Evolutionary conservation across 2,329 filamentous ascomycete species (phyloP), one percentile per base, ranked within the genome.

Genomic region (Pseudopithomyces maydicus): DNA sequence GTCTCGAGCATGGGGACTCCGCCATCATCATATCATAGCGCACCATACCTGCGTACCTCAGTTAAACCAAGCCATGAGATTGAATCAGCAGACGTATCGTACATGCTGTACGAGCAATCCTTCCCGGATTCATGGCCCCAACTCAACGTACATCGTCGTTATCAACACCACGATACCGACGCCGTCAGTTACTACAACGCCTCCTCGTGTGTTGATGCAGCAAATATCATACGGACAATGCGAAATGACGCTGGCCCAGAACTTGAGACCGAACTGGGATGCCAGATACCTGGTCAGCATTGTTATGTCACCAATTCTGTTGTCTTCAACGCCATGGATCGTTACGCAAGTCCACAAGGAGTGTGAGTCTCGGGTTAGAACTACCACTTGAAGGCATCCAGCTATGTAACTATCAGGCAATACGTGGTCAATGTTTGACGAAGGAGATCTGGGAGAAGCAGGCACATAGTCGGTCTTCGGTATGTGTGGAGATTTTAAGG

Each of bases 161-260:
- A 45, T 22, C 43, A 47, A 20, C 52, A 51, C 38, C 63, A 63
- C 39, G 49, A 57, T 15, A 39, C 61, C 20, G 57, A 67, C 14
- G 55, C 63, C 12, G 41, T 50, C 19, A 49, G 57, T 14, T 68
- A 71, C 56, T 72, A 69, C 55, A 70, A 62, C 52, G 65, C 65
- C 1, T 63, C 73, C 1, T 77, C 76, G 0, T 78, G 74, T 51
- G 65, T 78, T 17, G 72, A 76, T 56, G 79, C 79, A 17, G 74
- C 79, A 11, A 77, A 79, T 46, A 77, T 81, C 41, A 80, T 82
- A 29, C 74, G 78, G 14, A 75, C 68, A 6, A 79, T 82, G 74
- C 72, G 76, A 32, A 70, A 73, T 3, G 72, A 76, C 12, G 68
- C 74, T 20, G 75, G 72, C 0, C 62, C 72, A 6, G 71, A 75